Evolutionary conservation across 148 eudicot genomes (phyloP).

Genomic region (Arbutus unedo): DNA sequence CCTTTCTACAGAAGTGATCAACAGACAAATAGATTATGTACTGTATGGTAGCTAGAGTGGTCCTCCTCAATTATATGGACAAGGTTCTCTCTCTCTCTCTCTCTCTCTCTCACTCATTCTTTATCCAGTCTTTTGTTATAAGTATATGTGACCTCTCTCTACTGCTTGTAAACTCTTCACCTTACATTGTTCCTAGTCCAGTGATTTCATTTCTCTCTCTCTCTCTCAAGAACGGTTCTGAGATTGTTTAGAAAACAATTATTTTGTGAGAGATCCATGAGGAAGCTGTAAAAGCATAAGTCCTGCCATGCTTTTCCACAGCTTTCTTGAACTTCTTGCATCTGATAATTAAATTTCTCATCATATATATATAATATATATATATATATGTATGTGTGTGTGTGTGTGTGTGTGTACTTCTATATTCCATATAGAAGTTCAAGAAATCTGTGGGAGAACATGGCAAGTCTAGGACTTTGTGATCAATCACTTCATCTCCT

Average conservation of each 20-base stretch:
- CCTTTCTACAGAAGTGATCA: neutral
- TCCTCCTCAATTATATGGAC: neutral
- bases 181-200: neutral
- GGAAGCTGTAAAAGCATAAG: neutral
- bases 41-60: conserved; percentile 4
- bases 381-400: neutral
- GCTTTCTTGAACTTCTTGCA: conserved; percentile 11
- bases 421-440: neutral
- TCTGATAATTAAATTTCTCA: neutral
- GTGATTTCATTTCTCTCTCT: too few relatives aligned
- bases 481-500: neutral
- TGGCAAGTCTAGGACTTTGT: conserved; percentile 10
- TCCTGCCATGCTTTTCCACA: conserved; percentile 9
- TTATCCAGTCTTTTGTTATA: neutral
- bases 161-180: neutral
- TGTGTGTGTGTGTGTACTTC: too few relatives aligned
- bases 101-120: neutral
- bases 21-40: neutral
- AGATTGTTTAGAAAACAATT: neutral
- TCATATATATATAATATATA: neutral
- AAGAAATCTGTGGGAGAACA: conserved; percentile 7
- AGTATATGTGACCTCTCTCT: neutral
- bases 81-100: neutral
- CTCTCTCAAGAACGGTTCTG: neutral
- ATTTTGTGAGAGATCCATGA: neutral